Conservation (phyloP, 371 early-diverging fungal species). For the Mortierella sp. region DNA sequence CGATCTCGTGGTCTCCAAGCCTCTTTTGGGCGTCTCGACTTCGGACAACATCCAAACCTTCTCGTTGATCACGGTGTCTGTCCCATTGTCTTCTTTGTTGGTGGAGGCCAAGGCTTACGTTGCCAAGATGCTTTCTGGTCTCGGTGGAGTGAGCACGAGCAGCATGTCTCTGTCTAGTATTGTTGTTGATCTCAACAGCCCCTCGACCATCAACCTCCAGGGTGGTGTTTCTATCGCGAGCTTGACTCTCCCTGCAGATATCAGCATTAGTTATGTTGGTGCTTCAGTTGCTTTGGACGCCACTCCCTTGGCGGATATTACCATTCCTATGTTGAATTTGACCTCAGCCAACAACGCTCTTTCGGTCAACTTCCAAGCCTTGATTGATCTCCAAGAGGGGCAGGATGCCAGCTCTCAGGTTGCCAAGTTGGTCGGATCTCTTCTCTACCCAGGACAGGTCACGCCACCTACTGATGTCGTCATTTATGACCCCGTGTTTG, state of each 20-base stretch:
- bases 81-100: slow-evolving; percentile 28
- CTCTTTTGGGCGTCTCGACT: slow-evolving; percentile 44
- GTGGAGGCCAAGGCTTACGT: slow-evolving; percentile 30
- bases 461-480: slow-evolving; percentile 44
- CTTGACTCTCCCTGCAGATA: slow-evolving; percentile 47
- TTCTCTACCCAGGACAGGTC: slow-evolving; percentile 47
- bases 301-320: slow-evolving; percentile 34
- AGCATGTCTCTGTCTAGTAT: slow-evolving; percentile 35
- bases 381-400: slow-evolving; percentile 35
- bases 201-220: slow-evolving; percentile 40
- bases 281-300: slow-evolving; percentile 45
- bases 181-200: slow-evolving; percentile 47
- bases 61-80: slow-evolving; percentile 29
- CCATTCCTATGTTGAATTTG: slow-evolving; percentile 32
- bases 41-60: slow-evolving; percentile 50
- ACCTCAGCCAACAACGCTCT: slow-evolving; percentile 38
- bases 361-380: slow-evolving; percentile 38
- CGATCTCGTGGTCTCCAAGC: slow-evolving; percentile 38
- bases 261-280: slow-evolving; percentile 54
- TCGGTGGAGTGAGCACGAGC: slow-evolving; percentile 41
- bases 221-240: slow-evolving; percentile 41
- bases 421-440: slow-evolving; percentile 39
- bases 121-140: slow-evolving; percentile 34
- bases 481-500: slow-evolving; percentile 53
- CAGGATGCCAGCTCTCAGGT: slow-evolving; percentile 28